Conservation (phyloP, 495 filamentous ascomycete genomes). For the Penicillium antarcticum region DNA sequence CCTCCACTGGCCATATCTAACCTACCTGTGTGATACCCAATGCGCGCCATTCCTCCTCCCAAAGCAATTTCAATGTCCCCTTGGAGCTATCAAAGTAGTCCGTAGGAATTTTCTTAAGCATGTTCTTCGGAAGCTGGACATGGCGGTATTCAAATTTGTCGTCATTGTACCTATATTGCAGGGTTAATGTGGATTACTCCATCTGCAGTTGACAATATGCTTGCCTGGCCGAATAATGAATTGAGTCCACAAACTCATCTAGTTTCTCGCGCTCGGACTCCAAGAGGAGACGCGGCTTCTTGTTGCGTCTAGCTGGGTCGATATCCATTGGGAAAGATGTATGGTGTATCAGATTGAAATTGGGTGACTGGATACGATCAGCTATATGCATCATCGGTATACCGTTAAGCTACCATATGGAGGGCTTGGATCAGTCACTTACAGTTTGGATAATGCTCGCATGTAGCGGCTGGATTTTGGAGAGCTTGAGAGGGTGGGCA, state of each 20-base stretch:
- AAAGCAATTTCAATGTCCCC: constrained; percentile 90
- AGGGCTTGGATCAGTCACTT: not conserved
- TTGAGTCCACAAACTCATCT: constrained; percentile 86
- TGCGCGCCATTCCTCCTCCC: constrained; percentile 97
- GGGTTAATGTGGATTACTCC: not conserved
- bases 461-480: not conserved
- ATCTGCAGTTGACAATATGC: constrained; percentile 10
- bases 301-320: constrained; percentile 78
- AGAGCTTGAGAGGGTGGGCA: too few species aligned
- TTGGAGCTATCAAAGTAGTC: constrained; percentile 91
- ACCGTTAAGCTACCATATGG: not conserved
- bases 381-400: not conserved
- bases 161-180: constrained; percentile 69
- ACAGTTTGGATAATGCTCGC: not conserved
- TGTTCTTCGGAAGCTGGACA: constrained; percentile 93
- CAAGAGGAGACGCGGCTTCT: constrained; percentile 73
- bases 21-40: constrained; percentile 92
- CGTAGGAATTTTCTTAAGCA: constrained; percentile 94
- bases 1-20: not conserved
- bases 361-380: not conserved
- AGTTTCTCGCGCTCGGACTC: constrained; percentile 77
- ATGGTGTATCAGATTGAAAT: not conserved
- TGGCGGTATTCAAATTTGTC: constrained; percentile 89
- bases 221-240: constrained; percentile 93
- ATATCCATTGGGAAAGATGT: constrained; percentile 54